Evolutionary conservation across 176 grass and related monocot genomes (phyloP), one percentile per base, ranked within the genome.

Genomic region (Chloris gayana): DNA sequence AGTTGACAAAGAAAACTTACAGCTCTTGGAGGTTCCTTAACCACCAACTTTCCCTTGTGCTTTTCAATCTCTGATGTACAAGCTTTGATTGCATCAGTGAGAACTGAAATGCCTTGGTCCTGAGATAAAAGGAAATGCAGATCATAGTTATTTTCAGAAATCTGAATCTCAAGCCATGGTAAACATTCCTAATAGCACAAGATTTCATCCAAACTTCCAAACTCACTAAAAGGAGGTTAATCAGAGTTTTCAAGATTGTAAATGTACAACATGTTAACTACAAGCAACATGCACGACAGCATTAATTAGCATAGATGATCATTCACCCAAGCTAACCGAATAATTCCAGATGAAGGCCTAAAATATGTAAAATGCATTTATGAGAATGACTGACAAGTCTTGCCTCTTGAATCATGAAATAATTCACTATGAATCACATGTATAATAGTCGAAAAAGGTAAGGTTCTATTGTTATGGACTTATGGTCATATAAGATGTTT

Each of bases 1-100:
- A 71, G 74, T 7, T 35, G 8, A 26, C 35, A 2, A n/a, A 25
- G 13, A 82, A 14, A 90, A 86, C 91, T 94, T 92, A 97, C 91
- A 86, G 94, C 94, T 92, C 94, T 94, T n/a, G 94, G 89, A 64
- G 76, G 76, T 87, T 97, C 94, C 88, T 97, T 94, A 54, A 97
- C 85, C 41, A 84, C 21, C 49, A 94, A 80, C 70, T 97, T 97
- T 19, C 94, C 94, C 72, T 94, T 97, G 84, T 92, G 74, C 24
- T 76, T 77, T 33, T 97, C 94, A 61, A 94, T 97, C 72, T 78
- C 91, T 83, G 85, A 65, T 57, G 82, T 91, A 62, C 91, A 97
- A 22, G 83, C 89, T 53, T 94, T 97, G 77, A 97, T 85, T 64
- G 94, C 91, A 84, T 86, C 85, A 76, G 80, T 77, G 35, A 97